A percentile compares a stretch with the other conserved stretches of the same genome.
phyloP scores from a whole-genome alignment of 768 basidiomycete genomes.

The Lentinula sp. region DNA sequence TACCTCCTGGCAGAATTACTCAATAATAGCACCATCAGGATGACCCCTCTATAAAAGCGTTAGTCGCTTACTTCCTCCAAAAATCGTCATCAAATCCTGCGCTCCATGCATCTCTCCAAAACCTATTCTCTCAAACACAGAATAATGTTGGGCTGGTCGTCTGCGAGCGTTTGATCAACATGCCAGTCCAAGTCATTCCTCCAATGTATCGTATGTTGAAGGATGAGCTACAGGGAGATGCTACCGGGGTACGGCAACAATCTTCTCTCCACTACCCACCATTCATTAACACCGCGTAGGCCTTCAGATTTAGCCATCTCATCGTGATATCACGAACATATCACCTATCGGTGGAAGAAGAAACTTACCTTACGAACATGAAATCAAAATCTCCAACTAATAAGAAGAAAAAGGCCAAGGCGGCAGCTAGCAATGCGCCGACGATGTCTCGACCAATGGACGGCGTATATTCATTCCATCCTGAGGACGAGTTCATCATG shows the following conservation, averaged over 20 bases:
- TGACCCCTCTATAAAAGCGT: constrained; percentile 61
- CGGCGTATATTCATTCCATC: constrained; percentile 72
- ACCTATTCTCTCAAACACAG: constrained; percentile 43
- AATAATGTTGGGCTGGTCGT: constrained; percentile 77
- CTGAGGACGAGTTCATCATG: constrained; percentile 75
- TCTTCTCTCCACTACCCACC: neutral
- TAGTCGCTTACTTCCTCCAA: constrained; percentile 64
- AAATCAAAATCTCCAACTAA: constrained; percentile 27
- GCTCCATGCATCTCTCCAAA: constrained; percentile 48
- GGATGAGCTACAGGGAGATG: constrained; percentile 74
- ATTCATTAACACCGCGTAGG: constrained; percentile 23
- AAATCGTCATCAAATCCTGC: constrained; percentile 44
- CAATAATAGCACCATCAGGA: constrained; percentile 34
- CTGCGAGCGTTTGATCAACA: constrained; percentile 87
- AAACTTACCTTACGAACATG: constrained; percentile 37
- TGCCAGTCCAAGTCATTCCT: constrained; percentile 90
- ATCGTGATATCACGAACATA: constrained; percentile 78
- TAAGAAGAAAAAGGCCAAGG: constrained; percentile 28
- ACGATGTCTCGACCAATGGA: constrained; percentile 27
- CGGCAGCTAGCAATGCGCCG: constrained; percentile 15
- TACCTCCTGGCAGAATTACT: neutral
- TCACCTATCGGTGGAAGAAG: constrained; percentile 65
- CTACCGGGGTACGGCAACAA: constrained; percentile 50
- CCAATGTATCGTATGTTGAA: constrained; percentile 89
- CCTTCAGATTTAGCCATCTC: constrained; percentile 68